Evolutionary conservation across 1,284 basidiomycete genomes (phyloP).

Genomic region (Pascua guehoae): DNA sequence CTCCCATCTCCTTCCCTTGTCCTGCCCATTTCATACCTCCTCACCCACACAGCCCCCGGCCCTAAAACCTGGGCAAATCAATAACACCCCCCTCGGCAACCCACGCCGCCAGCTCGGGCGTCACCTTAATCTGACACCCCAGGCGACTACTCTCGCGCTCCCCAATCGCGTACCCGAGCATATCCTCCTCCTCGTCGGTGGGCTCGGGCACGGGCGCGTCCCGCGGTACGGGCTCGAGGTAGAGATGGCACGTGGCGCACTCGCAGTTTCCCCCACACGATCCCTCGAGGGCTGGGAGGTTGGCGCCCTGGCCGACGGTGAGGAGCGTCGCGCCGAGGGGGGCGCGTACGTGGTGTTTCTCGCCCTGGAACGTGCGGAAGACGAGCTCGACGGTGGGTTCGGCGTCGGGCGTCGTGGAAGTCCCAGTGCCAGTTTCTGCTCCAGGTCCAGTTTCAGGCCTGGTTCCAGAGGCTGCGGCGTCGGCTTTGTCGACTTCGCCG

Average conservation of each 20-base stretch:
- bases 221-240: constrained; percentile 23
- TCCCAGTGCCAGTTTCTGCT: too few species aligned
- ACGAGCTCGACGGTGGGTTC: constrained; percentile 23
- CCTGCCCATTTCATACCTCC: too few species aligned
- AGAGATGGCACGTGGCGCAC: constrained; percentile 51
- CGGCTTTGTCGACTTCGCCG: not conserved
- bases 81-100: constrained; percentile 36
- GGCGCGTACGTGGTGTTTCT: constrained; percentile 26
- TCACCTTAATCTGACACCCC: constrained; percentile 48
- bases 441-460: too few species aligned
- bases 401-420: not conserved
- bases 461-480: too few species aligned
- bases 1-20: too few species aligned
- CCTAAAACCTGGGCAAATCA: constrained; percentile 39
- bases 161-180: constrained; percentile 45
- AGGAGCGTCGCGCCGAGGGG: constrained; percentile 40
- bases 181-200: constrained; percentile 47
- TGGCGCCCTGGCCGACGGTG: constrained; percentile 37
- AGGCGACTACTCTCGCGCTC: constrained; percentile 42
- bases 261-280: constrained; percentile 48
- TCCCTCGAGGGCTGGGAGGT: constrained; percentile 47
- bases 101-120: constrained; percentile 39
- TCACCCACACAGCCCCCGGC: not conserved
- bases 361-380: constrained; percentile 39
- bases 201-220: constrained; percentile 32